Conservation (phyloP, 129 eudicot genomes). For the Artemisia tridentata region DNA sequence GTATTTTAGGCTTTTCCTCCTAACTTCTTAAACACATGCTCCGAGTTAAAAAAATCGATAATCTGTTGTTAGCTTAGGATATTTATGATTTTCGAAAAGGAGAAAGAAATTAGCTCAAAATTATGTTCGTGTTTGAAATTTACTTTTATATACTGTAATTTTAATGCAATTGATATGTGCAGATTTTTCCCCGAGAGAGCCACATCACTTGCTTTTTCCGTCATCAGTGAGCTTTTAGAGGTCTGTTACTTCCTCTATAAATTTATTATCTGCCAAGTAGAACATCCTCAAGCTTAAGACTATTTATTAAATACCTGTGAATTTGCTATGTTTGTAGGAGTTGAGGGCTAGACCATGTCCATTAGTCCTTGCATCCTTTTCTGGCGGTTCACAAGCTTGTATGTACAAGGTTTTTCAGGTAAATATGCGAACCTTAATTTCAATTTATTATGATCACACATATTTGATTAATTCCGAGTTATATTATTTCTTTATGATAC, state of each 20-base stretch:
- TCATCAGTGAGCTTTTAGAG: slow-evolving; percentile 77
- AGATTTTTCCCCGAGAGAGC: slow-evolving; percentile 81
- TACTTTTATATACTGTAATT: neutral
- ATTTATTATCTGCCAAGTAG: neutral
- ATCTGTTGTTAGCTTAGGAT: neutral
- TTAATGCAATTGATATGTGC: slow-evolving; percentile 30
- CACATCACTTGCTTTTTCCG: slow-evolving; percentile 71
- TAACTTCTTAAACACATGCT: neutral
- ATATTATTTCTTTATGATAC: slow-evolving; percentile 25
- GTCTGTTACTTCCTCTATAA: slow-evolving; percentile 34
- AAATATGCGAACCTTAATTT: slow-evolving; percentile 18
- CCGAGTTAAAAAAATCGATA: neutral
- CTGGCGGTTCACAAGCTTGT: slow-evolving; percentile 93
- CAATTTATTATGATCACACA: neutral
- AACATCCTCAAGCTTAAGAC: neutral
- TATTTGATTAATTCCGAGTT: no score
- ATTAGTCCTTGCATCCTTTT: slow-evolving; percentile 59
- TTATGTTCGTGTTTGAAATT: neutral
- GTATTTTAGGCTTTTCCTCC: neutral
- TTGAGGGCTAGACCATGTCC: slow-evolving; percentile 70
- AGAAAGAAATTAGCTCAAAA: neutral
- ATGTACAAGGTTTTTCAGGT: slow-evolving; percentile 95
- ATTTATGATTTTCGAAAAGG: neutral
- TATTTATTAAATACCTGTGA: neutral
- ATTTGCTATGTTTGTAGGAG: slow-evolving; percentile 39